These are phyloP conservation scores for Flaveria bidentis DNA, from an alignment of 129 eudicot genomes.

Conservation along the genomic window DNA sequence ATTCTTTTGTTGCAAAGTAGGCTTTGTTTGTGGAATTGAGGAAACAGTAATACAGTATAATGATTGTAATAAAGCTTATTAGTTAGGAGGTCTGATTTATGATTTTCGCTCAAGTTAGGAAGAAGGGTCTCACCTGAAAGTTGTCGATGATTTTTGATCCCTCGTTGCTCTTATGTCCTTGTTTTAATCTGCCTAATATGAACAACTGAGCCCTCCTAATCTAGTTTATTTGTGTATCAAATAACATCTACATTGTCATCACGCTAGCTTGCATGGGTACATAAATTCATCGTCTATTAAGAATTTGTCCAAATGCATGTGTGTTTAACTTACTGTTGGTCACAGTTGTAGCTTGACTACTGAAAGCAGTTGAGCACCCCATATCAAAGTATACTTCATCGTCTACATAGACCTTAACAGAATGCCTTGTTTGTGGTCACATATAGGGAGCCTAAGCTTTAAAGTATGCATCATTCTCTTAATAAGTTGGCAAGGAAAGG, in stretches of 20 bases:
- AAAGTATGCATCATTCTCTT: slow-evolving; percentile 38
- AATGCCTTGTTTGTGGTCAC: neutral
- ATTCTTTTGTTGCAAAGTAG: neutral
- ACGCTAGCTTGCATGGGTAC: slow-evolving; percentile 8
- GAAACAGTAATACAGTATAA: slow-evolving; percentile 1
- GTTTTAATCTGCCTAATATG: slow-evolving; percentile 1
- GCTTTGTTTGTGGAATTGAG: neutral
- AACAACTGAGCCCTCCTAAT: neutral
- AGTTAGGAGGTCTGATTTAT: neutral
- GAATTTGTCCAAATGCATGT: neutral
- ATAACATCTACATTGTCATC: slow-evolving; percentile 3
- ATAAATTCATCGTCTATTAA: neutral
- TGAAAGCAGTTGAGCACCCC: neutral
- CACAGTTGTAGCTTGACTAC: neutral
- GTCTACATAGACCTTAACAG: neutral
- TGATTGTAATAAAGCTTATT: neutral
- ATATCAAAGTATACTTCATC: too few relatives aligned
- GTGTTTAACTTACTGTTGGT: neutral
- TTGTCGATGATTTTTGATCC: neutral
- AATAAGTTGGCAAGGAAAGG: slow-evolving; percentile 93
- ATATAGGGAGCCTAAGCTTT: neutral
- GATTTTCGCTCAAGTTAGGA: neutral
- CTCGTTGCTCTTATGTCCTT: too few relatives aligned
- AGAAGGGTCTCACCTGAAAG: slow-evolving; percentile 10
- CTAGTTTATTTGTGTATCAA: neutral